These are phyloP conservation scores for Xylariaceae sp. DNA, from an alignment of 2,329 filamentous ascomycete genomes.

Conservation along the genomic window DNA sequence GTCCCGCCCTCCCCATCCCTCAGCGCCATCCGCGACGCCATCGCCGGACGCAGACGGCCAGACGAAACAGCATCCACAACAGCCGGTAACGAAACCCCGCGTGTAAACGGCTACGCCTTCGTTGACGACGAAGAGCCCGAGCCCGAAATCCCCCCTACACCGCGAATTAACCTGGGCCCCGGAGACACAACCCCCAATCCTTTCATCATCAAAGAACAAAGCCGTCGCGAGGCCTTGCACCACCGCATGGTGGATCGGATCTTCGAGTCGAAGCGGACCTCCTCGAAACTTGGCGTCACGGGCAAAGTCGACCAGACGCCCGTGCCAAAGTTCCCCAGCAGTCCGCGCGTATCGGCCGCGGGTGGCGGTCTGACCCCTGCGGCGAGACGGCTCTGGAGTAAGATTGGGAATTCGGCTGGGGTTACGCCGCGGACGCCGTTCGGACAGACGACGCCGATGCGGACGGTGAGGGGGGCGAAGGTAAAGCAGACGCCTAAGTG, in stretches of 20 bases:
- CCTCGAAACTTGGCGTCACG: constrained; percentile 53
- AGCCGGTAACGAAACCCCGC: constrained; percentile 68
- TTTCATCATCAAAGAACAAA: constrained; percentile 71
- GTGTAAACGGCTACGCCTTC: constrained; percentile 90
- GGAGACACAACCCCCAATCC: constrained; percentile 65
- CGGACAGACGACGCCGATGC: constrained; percentile 37
- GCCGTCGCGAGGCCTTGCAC: constrained; percentile 74
- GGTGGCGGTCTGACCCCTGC: constrained; percentile 63
- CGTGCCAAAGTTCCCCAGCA: constrained; percentile 66
- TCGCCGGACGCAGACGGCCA: constrained; percentile 64
- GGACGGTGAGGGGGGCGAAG: constrained; percentile 31
- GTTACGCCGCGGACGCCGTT: constrained; percentile 37
- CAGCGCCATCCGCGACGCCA: constrained; percentile 77
- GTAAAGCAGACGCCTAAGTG: constrained; percentile 34
- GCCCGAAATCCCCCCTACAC: constrained; percentile 34
- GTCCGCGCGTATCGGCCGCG: constrained; percentile 48
- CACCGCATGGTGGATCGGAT: constrained; percentile 82
- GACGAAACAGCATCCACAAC: constrained; percentile 56
- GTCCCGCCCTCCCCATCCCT: constrained; percentile 74
- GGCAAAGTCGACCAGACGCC: constrained; percentile 56
- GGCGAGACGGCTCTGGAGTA: constrained; percentile 62
- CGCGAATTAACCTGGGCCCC: constrained; percentile 53
- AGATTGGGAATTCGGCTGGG: constrained; percentile 44
- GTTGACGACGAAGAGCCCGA: constrained; percentile 73
- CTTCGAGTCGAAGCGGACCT: constrained; percentile 63